Evolutionary conservation across 202 grass and related monocot species (phyloP).

Genomic region (Zizania palustris): DNA sequence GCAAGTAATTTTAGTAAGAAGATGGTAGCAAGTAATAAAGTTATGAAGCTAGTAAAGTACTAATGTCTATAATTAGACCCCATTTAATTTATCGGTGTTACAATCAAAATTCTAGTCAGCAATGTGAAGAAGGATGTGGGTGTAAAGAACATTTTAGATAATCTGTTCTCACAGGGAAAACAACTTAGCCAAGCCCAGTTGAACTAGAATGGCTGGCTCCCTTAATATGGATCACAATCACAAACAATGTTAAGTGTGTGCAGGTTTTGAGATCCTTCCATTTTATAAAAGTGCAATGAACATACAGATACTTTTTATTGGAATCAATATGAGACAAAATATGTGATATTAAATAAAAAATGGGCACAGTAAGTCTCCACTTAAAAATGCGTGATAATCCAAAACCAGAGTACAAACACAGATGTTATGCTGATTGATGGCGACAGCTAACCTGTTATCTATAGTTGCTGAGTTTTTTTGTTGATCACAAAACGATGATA

Average conservation of each 20-base stretch:
- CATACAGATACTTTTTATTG: neutral
- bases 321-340: neutral
- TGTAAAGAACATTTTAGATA: neutral
- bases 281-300: neutral
- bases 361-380: neutral
- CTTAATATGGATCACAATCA: neutral
- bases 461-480: neutral
- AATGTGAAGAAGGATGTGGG: neutral
- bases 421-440: neutral
- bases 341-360: neutral
- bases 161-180: neutral
- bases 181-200: neutral
- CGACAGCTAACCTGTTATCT: neutral
- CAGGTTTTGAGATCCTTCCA: neutral
- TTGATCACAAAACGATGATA: neutral
- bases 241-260: neutral
- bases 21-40: neutral
- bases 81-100: neutral
- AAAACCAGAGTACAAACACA: neutral
- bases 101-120: neutral
- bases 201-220: neutral
- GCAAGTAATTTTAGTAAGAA: slow-evolving; percentile 2
- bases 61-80: neutral
- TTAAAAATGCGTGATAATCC: neutral
- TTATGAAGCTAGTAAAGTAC: neutral